A percentile compares a stretch with the other conserved stretches of the same genome.
These are phyloP conservation scores for Phytophthora cactorum DNA, from an alignment of 352 stramenopile species.

Conservation along the genomic window DNA sequence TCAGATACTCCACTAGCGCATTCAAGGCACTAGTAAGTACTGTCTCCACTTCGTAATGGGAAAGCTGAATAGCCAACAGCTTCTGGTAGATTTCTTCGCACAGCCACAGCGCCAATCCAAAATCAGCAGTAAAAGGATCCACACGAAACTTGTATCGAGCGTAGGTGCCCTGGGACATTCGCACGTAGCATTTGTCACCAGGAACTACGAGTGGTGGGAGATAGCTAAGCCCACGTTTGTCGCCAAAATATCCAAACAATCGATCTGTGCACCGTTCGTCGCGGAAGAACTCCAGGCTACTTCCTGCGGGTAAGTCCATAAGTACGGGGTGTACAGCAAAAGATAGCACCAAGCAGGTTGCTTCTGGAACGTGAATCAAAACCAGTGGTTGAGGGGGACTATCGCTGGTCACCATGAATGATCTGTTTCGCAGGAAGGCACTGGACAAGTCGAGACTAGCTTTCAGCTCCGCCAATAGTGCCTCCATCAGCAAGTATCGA, in stretches of 20 bases:
- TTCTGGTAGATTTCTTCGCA: slow-evolving; percentile 73
- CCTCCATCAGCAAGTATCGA: slow-evolving; percentile 69
- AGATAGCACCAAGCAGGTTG: slow-evolving; percentile 76
- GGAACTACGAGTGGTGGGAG: slow-evolving; percentile 66
- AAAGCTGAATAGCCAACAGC: slow-evolving; percentile 53
- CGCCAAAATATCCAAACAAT: slow-evolving; percentile 79
- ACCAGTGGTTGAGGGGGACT: slow-evolving; percentile 69
- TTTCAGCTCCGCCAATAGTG: slow-evolving; percentile 61
- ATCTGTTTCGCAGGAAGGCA: slow-evolving; percentile 51
- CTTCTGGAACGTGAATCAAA: slow-evolving; percentile 63
- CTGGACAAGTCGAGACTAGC: slow-evolving; percentile 54
- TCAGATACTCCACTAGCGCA: slow-evolving; percentile 56
- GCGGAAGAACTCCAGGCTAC: slow-evolving; percentile 73
- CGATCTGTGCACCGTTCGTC: slow-evolving; percentile 67
- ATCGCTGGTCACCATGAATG: slow-evolving; percentile 73
- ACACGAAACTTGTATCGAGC: slow-evolving; percentile 85
- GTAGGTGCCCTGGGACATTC: slow-evolving; percentile 65
- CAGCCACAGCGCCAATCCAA: slow-evolving; percentile 79
- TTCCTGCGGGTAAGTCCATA: slow-evolving; percentile 78
- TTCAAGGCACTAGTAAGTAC: slow-evolving; percentile 59
- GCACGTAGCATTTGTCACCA: slow-evolving; percentile 70
- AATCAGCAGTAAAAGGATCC: slow-evolving; percentile 67
- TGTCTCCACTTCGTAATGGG: slow-evolving; percentile 67
- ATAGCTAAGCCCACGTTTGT: slow-evolving; percentile 74
- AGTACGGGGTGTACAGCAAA: slow-evolving; percentile 80